Base-by-base conservation (phyloP, 805 yeast genomes). In the Hanseniaspora valbyensis region DNA sequence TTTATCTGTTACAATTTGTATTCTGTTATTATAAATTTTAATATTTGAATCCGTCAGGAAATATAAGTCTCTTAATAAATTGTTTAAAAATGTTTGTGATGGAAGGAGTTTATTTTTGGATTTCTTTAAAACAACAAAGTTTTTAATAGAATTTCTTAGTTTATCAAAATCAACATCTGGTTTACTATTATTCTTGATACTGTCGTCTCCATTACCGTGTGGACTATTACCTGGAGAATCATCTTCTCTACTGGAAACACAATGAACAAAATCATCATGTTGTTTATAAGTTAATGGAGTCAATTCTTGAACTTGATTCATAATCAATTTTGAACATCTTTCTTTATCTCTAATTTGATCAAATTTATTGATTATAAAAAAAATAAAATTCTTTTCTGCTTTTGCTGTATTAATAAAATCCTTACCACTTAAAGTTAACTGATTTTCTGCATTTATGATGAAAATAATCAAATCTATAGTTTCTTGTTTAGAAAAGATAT, bases 381-480 rank as follows among this genome's bases (percentile, higher is more conserved):
- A 92, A 49, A 92, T 85, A 56, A 89, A 76, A 54, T 90, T 80
- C 67, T 88, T 90, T 59, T 92, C 99, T 49, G 81, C 80, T 1
- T 96, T 88, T 0, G 96, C 95, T 34, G 85, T 77, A 2, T 90
- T 73, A 49, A 92, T 86, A 61, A 92, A 94, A 60, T 92, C 99
- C 57, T 86, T 82, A 0, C 96, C 97, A 0, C 95, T 84, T 52
- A 88, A 69, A 0, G 99, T 92, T 62, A 92, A 83, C 61, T 92
- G 96, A 60, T 92, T 94, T 60, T 89, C 97, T 0, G 98, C 95
- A 63, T 83, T 85, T 2, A 92, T 95, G 2, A 94, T 97, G 69
- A 92, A 94, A 0, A 92, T 90, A 2, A 92, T 95, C 56, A 92
- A 72, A 63, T 92, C 99, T 54, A 92, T 92, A 61, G 92, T 98